These are phyloP conservation scores for Apiospora aurea DNA, from an alignment of 2,329 filamentous ascomycete species.

Conservation along the genomic window DNA sequence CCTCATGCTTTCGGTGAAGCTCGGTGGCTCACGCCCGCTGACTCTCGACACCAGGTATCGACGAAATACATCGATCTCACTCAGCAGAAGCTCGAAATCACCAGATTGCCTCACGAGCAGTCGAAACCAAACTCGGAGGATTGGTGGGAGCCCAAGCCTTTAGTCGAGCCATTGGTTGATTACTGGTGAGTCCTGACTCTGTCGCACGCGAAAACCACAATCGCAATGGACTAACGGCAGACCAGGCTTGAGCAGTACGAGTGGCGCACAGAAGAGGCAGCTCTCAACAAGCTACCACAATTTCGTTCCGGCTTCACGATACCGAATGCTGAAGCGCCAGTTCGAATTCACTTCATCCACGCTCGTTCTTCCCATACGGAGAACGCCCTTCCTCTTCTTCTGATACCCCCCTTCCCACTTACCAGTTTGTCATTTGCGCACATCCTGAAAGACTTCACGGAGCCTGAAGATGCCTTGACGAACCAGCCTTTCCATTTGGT, in stretches of 20 bases:
- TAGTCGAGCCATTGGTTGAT: conserved; percentile 70
- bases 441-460: conserved; percentile 60
- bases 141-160: conserved; percentile 67
- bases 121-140: conserved; percentile 54
- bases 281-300: conserved; percentile 69
- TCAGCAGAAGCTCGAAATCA: conserved; percentile 70
- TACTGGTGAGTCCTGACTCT: conserved; percentile 58
- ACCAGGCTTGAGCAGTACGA: conserved; percentile 70
- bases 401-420: conserved; percentile 70
- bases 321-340: conserved; percentile 47
- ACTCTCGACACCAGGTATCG: conserved; percentile 59
- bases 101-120: conserved; percentile 67
- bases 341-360: conserved; percentile 72
- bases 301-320: conserved; percentile 63
- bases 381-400: conserved; percentile 68
- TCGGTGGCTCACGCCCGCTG: not conserved
- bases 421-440: conserved; percentile 67
- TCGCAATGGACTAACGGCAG: not conserved
- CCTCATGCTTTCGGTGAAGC: not conserved
- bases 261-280: conserved; percentile 66
- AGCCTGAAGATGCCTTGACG: conserved; percentile 54
- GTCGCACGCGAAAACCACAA: not conserved
- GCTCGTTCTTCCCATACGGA: conserved; percentile 55
- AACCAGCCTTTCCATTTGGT: conserved; percentile 70
- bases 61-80: conserved; percentile 73